Evolutionary conservation across 768 basidiomycete genomes (phyloP).

Genomic region (Asterophora parasitica): DNA sequence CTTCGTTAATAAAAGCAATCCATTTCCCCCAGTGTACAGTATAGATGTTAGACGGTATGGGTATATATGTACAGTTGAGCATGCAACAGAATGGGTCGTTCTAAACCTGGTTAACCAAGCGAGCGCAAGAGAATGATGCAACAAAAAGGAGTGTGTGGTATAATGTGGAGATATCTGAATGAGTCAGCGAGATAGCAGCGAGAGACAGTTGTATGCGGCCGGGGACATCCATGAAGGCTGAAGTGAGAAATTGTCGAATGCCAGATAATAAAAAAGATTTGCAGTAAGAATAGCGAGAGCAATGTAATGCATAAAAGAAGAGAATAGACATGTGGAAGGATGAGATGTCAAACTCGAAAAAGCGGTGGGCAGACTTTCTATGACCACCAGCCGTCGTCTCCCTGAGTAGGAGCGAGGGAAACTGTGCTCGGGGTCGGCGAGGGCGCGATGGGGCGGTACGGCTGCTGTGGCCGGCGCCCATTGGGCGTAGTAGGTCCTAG

Average conservation of each 20-base stretch:
- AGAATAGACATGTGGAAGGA: slow-evolving; percentile 3
- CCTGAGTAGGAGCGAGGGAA: slow-evolving; percentile 66
- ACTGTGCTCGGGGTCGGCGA: slow-evolving; percentile 78
- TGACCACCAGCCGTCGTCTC: slow-evolving; percentile 77
- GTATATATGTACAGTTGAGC: slow-evolving; percentile 22
- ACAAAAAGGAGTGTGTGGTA: slow-evolving; percentile 3
- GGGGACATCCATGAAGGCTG: not conserved
- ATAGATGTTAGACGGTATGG: not conserved
- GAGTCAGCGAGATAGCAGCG: not conserved
- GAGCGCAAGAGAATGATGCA: not conserved
- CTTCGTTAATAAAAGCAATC: slow-evolving; percentile 27
- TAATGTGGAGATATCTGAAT: slow-evolving; percentile 4
- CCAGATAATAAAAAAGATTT: slow-evolving; percentile 2
- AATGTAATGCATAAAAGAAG: not conserved
- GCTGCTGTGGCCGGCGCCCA: slow-evolving; percentile 21
- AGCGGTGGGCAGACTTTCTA: slow-evolving; percentile 24
- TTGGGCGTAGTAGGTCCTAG: slow-evolving; percentile 34
- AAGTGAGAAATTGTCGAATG: not conserved
- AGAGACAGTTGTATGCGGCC: not conserved
- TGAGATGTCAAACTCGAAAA: not conserved
- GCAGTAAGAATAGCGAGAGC: slow-evolving; percentile 6
- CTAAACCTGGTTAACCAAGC: not conserved
- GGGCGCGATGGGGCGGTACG: slow-evolving; percentile 34
- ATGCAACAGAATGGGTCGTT: slow-evolving; percentile 4
- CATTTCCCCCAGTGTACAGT: slow-evolving; percentile 26